Evolutionary conservation across 2,329 filamentous ascomycete species (phyloP), one percentile per base, ranked within the genome.

Genomic region (Paecilomyces fulvus): DNA sequence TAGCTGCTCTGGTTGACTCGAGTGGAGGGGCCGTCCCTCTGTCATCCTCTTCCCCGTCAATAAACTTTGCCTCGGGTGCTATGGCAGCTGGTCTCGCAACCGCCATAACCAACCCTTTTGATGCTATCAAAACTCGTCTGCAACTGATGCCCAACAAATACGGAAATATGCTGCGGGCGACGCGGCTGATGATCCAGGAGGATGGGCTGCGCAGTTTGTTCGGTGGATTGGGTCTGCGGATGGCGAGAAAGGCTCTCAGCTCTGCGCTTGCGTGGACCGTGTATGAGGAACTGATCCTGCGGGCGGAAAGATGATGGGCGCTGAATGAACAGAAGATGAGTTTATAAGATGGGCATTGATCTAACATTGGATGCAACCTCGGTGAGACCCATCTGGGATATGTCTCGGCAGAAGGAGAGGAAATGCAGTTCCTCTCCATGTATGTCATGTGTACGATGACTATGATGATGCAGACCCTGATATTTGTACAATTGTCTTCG

Each of bases 241-340:
- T 97, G 80, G 88, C 86, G 50, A 82, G 94, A 63, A 99, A 99
- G 73, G 92, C 91, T 4, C 75, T 96, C 49, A 96, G 92, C 72
- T 92, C 88, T 54, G 94, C 94, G n/a, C 79, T 97, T 63, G 92
- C 92, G 7, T 99, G 94, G 94, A 97, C 92, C 9, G 80, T 96
- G 46, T 99, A 99, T 68, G 94, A 99, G 75, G 92, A 96, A 72
- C 73, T 96, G 64, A 87, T 97, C 60, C 79, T 92, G 58, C 81
- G 88, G 64, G 88, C 87, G 0, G 84, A 86, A 70, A 74, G 64
- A 51, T 64, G 66, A 30, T 74, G 71, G 71, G 67, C 67, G 21
- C 63, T 64, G 30, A 64, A 68, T 28, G 55, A 49, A 30, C 59
- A 61, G 30, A 60, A 67, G 49, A 66, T 65, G 50, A 53, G 56